Conservation (phyloP, 2,329 filamentous ascomycete genomes). For the Calonectria honghensis region DNA sequence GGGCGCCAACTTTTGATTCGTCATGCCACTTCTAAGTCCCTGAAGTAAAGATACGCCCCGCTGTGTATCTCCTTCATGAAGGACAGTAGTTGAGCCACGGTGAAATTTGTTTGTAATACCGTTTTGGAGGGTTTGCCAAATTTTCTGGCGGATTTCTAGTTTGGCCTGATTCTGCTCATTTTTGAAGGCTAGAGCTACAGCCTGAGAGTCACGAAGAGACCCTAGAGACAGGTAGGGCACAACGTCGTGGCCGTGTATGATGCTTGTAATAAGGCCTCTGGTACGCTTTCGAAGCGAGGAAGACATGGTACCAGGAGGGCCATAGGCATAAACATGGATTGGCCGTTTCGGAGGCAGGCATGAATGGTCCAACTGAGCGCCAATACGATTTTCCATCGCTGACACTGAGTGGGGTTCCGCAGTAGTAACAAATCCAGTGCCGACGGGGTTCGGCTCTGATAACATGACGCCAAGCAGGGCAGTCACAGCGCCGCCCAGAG, state of each 20-base stretch:
- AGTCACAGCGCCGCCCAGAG: constrained; percentile 81
- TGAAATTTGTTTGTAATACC: constrained; percentile 79
- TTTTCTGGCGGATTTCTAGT: constrained; percentile 78
- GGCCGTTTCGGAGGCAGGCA: constrained; percentile 80
- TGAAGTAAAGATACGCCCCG: constrained; percentile 83
- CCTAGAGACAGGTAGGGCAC: constrained; percentile 85
- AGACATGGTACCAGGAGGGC: constrained; percentile 83
- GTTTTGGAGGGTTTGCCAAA: constrained; percentile 79
- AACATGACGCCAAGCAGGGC: constrained; percentile 83
- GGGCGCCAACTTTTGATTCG: constrained; percentile 81
- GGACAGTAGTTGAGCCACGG: constrained; percentile 60
- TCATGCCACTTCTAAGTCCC: constrained; percentile 80
- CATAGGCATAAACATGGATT: constrained; percentile 88
- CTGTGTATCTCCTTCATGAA: constrained; percentile 74
- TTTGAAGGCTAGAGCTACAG: constrained; percentile 83
- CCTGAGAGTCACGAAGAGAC: constrained; percentile 84
- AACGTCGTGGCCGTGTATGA: constrained; percentile 83
- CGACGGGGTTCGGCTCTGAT: constrained; percentile 74
- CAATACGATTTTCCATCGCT: constrained; percentile 57
- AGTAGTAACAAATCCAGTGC: constrained; percentile 79
- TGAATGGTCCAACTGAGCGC: constrained; percentile 59
- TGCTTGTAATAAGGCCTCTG: constrained; percentile 83
- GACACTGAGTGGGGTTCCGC: constrained; percentile 66
- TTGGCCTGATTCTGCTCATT: constrained; percentile 81
- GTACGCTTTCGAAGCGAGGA: constrained; percentile 81